Evolutionary conservation across 106 monocot species (phyloP).

Genomic region (Dendrobium officinale): DNA sequence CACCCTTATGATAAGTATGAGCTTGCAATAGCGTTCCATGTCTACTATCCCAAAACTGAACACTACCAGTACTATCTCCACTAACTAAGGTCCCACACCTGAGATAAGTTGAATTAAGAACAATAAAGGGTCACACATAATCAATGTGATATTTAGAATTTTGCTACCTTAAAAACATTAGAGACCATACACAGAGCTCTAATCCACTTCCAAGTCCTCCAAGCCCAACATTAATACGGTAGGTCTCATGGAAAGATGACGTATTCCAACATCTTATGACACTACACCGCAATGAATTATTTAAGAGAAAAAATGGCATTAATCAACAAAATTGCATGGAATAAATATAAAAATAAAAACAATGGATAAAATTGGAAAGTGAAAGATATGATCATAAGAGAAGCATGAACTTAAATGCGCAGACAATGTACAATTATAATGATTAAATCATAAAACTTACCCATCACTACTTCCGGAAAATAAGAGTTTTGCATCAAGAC

Average conservation of each 20-base stretch:
- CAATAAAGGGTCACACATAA: not conserved
- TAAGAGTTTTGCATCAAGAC: constrained; percentile 62
- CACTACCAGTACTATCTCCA: constrained; percentile 92
- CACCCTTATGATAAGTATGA: constrained; percentile 76
- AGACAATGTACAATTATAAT: not conserved
- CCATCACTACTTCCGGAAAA: constrained; percentile 96
- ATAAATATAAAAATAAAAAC: not conserved
- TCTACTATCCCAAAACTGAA: constrained; percentile 93
- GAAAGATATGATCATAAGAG: not conserved
- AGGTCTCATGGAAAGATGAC: constrained; percentile 48
- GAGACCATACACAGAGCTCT: constrained; percentile 86
- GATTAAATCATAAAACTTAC: constrained; percentile 35
- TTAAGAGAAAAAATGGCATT: not conserved
- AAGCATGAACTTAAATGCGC: not conserved
- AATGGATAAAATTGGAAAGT: not conserved
- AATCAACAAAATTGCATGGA: not conserved
- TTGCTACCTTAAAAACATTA: constrained; percentile 69
- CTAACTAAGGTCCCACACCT: constrained; percentile 92
- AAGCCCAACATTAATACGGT: constrained; percentile 82
- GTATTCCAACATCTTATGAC: constrained; percentile 88
- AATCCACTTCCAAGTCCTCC: constrained; percentile 57
- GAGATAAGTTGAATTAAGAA: constrained; percentile 7
- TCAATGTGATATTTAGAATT: not conserved
- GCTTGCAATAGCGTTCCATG: constrained; percentile 78
- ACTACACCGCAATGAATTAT: constrained; percentile 25